Conservation (phyloP, 306 rosid species). For the Malus sieversii region DNA sequence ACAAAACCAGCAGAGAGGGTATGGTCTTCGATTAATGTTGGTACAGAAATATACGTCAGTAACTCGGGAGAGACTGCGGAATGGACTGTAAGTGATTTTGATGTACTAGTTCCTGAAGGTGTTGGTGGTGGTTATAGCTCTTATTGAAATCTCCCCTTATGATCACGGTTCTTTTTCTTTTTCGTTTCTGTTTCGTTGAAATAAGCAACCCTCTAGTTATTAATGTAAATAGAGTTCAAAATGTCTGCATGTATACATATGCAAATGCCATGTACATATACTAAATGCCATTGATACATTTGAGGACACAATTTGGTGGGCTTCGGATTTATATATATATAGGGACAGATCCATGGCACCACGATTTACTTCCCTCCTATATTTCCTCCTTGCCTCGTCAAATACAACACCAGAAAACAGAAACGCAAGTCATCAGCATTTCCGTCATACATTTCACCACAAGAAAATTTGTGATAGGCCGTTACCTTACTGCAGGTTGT, state of each 20-base stretch:
- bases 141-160: not conserved
- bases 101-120: slow-evolving; percentile 30
- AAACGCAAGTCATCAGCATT: too few species aligned
- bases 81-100: slow-evolving; percentile 50
- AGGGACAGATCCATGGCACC: too few species aligned
- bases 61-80: slow-evolving; percentile 27
- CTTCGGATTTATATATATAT: too few species aligned
- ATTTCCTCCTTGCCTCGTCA: too few species aligned
- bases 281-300: not conserved
- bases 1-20: slow-evolving; percentile 38
- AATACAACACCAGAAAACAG: too few species aligned
- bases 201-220: not conserved
- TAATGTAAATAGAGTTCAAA: not conserved
- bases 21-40: slow-evolving; percentile 45
- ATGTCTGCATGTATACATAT: not conserved
- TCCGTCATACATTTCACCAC: too few species aligned
- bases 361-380: too few species aligned
- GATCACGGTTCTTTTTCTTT: not conserved
- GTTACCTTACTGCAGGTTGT: too few species aligned
- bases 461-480: too few species aligned
- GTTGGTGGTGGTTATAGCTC: not conserved
- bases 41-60: slow-evolving; percentile 42
- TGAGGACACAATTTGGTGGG: not conserved
- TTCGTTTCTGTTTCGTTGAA: not conserved
- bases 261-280: not conserved